Conservation (phyloP, 208 protist genomes). For the Sergeia podlipaevii region DNA sequence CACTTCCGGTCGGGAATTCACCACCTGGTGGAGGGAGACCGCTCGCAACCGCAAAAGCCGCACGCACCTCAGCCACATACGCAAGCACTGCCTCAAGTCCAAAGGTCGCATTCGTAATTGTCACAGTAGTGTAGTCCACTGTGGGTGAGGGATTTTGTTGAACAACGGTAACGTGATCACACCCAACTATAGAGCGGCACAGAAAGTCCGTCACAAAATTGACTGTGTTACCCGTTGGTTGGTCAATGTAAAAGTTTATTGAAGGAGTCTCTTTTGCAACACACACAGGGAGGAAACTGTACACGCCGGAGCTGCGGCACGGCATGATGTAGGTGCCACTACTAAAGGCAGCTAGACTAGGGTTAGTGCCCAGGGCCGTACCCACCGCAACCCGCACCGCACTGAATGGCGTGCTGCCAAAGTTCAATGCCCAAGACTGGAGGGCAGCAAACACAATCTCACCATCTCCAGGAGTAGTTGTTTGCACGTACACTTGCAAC, state of each 20-base stretch:
- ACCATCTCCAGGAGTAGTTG: constrained; percentile 1
- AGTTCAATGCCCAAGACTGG: no score
- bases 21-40: constrained; percentile 1
- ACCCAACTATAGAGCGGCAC: neutral
- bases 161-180: constrained; percentile 6
- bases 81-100: constrained; percentile 43
- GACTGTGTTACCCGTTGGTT: neutral
- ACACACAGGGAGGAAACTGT: constrained; percentile 40
- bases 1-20: constrained; percentile 3
- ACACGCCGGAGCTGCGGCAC: constrained; percentile 27
- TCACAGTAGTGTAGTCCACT: constrained; percentile 18
- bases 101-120: constrained; percentile 20
- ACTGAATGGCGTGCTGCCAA: constrained; percentile 1
- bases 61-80: constrained; percentile 38
- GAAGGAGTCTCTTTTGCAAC: constrained; percentile 3
- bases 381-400: constrained; percentile 5
- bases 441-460: no score
- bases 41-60: neutral
- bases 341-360: constrained; percentile 15
- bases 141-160: neutral
- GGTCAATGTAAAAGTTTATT: constrained; percentile 24
- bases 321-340: constrained; percentile 28
- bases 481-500: constrained; percentile 41
- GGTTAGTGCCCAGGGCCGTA: constrained; percentile 11
- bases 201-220: neutral